Evolutionary conservation across 805 yeast genomes (phyloP).

Genomic region (Sugiyamaella lignohabitans): DNA sequence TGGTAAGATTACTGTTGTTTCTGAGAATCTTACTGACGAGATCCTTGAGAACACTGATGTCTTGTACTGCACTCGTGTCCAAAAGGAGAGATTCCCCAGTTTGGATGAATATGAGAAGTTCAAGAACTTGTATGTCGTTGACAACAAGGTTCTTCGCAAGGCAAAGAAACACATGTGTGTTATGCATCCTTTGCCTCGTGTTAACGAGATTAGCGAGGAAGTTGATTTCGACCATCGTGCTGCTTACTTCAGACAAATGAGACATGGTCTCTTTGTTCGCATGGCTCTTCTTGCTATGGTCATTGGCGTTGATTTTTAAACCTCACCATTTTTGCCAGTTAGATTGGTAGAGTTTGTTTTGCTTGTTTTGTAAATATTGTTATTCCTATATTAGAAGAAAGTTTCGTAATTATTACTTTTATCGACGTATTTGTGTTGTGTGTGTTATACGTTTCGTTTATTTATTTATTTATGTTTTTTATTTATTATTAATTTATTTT

Average conservation of each 20-base stretch:
- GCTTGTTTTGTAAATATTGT: conserved; percentile 2
- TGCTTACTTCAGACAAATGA: conserved; percentile 99
- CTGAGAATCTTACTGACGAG: conserved; percentile 72
- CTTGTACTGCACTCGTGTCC: conserved; percentile 95
- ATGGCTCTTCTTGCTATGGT: conserved; percentile 99
- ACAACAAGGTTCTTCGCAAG: conserved; percentile 79
- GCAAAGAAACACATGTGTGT: conserved; percentile 99
- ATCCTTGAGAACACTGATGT: conserved; percentile 89
- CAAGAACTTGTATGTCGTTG: conserved; percentile 87
- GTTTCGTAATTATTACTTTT: conserved; percentile 11
- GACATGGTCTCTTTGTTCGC: conserved; percentile 95
- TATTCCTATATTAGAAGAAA: conserved; percentile 1
- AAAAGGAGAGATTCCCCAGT: conserved; percentile 87
- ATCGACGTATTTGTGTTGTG: conserved; percentile 15
- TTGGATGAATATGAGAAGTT: conserved; percentile 73
- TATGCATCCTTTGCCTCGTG: conserved; percentile 98
- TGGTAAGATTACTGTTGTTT: conserved; percentile 68
- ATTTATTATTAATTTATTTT: conserved; percentile 3
- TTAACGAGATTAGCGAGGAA: conserved; percentile 92
- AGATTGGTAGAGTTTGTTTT: background rate
- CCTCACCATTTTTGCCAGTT: background rate
- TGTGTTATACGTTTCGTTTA: conserved; percentile 7
- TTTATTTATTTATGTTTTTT: conserved; percentile 6
- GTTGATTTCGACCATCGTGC: conserved; percentile 99
- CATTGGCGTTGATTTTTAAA: conserved; percentile 79